Percentiles rank a stretch among this genome's conserved stretches.
phyloP scores from a whole-genome alignment of 1,284 basidiomycete genomes.

The Hortiboletus rubellus region DNA sequence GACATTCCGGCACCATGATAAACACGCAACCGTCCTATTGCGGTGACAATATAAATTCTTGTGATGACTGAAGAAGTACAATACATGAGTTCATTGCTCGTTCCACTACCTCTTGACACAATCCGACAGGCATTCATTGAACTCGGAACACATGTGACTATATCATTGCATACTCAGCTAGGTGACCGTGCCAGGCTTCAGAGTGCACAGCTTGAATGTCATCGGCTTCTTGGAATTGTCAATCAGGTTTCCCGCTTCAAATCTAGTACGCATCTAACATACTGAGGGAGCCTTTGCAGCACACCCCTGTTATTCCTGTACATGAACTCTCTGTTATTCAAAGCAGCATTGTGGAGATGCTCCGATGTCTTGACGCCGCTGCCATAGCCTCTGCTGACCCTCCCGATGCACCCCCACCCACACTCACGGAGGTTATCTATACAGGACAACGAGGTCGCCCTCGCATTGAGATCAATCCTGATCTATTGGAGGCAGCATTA shows the following conservation, averaged over 20 bases:
- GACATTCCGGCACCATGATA: too few relatives aligned
- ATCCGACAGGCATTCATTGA: not conserved
- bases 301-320: not conserved
- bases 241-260: not conserved
- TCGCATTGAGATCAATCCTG: not conserved
- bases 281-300: not conserved
- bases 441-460: not conserved
- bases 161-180: not conserved
- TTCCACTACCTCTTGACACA: not conserved
- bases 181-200: not conserved
- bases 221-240: not conserved
- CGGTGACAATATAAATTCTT: too few relatives aligned
- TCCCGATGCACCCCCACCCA: not conserved
- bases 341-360: not conserved
- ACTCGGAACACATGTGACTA: not conserved
- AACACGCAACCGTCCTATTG: too few relatives aligned
- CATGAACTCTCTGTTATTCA: not conserved
- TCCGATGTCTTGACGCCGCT: not conserved
- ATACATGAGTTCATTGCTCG: not conserved
- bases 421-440: not conserved
- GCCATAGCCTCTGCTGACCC: not conserved
- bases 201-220: not conserved
- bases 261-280: not conserved
- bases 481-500: not conserved
- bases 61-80: too few relatives aligned